Conservation (phyloP, 108 stramenopile species). For the Skeletonema grethae region DNA sequence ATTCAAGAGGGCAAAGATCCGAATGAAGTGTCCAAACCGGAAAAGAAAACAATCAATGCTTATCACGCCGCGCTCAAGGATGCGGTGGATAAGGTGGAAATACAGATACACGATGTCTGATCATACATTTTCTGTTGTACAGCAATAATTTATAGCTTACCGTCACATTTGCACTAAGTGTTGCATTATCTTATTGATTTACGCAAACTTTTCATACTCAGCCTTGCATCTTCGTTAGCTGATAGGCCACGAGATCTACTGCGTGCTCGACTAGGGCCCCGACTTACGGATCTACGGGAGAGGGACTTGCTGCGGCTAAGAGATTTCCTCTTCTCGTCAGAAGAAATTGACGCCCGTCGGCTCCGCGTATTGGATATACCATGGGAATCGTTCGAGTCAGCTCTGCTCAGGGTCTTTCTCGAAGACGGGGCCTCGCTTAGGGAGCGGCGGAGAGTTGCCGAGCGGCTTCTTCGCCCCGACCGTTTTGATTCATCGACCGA, state of each 20-base stretch:
- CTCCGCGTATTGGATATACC: not conserved
- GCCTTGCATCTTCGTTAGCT: not conserved
- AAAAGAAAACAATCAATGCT: not conserved
- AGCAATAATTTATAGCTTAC: not conserved
- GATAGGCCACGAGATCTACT: not conserved
- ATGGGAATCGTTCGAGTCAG: not conserved
- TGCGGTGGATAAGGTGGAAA: not conserved
- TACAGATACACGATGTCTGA: not conserved
- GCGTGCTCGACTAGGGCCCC: not conserved
- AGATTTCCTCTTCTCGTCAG: not conserved
- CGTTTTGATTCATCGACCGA: not conserved
- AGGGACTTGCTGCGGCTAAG: not conserved
- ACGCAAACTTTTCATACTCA: not conserved
- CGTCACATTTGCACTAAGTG: not conserved
- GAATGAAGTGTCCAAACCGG: not conserved
- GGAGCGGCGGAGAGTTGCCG: not conserved
- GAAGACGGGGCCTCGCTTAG: not conserved
- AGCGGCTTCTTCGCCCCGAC: not conserved
- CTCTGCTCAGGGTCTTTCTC: not conserved
- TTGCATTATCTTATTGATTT: not conserved
- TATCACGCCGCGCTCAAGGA: not conserved
- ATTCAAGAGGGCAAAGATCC: not conserved
- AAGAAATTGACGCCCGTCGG: not conserved
- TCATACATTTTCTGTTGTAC: not conserved
- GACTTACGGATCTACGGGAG: not conserved